Percentiles rank a stretch among this genome's conserved stretches.
phyloP scores from a whole-genome alignment of 352 stramenopile genomes.

The Thalassiosira livingstoniorum region DNA sequence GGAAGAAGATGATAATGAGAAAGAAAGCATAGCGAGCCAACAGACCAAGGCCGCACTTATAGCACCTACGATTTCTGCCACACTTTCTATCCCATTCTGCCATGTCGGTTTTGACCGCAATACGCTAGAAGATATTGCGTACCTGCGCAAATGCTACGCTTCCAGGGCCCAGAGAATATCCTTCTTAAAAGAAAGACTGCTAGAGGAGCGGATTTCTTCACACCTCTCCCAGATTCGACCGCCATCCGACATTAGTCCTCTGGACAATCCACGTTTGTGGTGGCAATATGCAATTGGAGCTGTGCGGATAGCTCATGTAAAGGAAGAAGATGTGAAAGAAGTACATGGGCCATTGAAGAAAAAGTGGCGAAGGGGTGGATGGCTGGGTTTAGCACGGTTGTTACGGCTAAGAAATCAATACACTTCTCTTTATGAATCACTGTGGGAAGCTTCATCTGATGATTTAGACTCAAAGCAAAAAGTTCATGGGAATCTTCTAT shows the following conservation, averaged over 20 bases:
- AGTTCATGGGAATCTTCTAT: slow-evolving; percentile 56
- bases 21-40: neutral
- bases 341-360: slow-evolving; percentile 5
- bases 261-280: slow-evolving; percentile 62
- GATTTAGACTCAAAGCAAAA: slow-evolving; percentile 20
- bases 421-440: slow-evolving; percentile 52
- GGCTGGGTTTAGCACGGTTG: slow-evolving; percentile 62
- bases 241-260: slow-evolving; percentile 18
- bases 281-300: slow-evolving; percentile 74
- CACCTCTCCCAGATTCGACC: slow-evolving; percentile 56
- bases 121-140: slow-evolving; percentile 78
- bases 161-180: slow-evolving; percentile 36
- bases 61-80: slow-evolving; percentile 44
- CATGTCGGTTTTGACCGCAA: slow-evolving; percentile 64
- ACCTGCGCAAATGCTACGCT: slow-evolving; percentile 74
- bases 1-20: slow-evolving; percentile 1
- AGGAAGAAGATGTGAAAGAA: slow-evolving; percentile 12
- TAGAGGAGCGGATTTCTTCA: slow-evolving; percentile 39
- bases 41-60: neutral
- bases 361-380: slow-evolving; percentile 53
- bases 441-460: slow-evolving; percentile 29
- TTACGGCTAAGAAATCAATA: slow-evolving; percentile 62
- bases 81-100: slow-evolving; percentile 66
- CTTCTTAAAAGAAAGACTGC: slow-evolving; percentile 45
- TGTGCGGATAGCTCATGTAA: slow-evolving; percentile 50